Percentiles rank a stretch among this genome's conserved stretches.
These are phyloP conservation scores for Cryptosporidium baileyi DNA, from an alignment of 169 alveolate genomes.

Conservation along the genomic window DNA sequence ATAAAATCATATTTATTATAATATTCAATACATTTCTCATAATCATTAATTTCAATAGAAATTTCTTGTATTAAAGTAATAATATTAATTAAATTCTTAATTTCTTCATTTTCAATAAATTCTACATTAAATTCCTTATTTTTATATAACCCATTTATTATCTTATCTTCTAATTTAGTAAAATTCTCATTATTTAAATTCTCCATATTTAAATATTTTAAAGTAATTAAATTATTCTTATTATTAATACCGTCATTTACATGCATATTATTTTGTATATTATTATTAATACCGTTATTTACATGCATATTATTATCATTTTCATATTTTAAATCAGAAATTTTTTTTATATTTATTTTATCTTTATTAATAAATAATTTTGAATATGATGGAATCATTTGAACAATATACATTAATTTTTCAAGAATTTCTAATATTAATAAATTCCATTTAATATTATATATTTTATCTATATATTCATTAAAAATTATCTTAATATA, in stretches of 20 bases:
- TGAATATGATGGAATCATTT: slow-evolving; percentile 17
- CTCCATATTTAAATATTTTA: not conserved
- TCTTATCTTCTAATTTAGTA: not conserved
- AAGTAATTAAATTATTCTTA: not conserved
- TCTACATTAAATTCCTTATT: not conserved
- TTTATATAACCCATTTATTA: not conserved
- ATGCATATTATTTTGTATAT: not conserved
- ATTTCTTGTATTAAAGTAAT: not conserved
- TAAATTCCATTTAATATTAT: not conserved
- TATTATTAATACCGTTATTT: not conserved
- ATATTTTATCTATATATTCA: not conserved
- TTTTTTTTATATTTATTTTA: not conserved
- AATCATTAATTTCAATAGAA: not conserved
- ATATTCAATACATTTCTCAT: not conserved
- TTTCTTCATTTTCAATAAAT: not conserved
- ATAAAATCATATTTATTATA: not conserved
- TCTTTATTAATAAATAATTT: not conserved
- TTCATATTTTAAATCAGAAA: not conserved
- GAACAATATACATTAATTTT: not conserved
- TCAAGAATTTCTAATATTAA: slow-evolving; percentile 15
- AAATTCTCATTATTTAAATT: not conserved
- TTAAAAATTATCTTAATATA: not conserved
- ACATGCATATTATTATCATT: not conserved
- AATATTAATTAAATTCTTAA: not conserved
- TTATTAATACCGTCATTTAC: not conserved